Conservation (phyloP, 768 basidiomycete genomes). For the Xerocomellus amylosporus region DNA sequence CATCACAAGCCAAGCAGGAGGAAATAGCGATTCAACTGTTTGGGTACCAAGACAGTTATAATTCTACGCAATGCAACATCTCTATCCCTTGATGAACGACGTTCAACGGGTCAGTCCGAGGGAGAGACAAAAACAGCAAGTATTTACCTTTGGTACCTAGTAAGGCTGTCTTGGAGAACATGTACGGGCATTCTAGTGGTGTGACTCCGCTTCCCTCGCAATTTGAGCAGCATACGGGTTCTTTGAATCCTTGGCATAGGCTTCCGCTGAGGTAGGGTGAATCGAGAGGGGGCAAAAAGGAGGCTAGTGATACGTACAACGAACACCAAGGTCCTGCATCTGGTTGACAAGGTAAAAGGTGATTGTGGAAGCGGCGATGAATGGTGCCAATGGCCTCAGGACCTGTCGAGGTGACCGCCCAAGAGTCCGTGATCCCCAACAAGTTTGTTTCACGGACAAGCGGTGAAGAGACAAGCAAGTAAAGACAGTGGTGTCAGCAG, state of each 20-base stretch:
- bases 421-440: neutral
- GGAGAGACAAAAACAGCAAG: neutral
- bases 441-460: neutral
- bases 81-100: conserved; percentile 8
- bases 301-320: conserved; percentile 51
- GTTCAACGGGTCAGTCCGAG: neutral
- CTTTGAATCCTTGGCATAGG: conserved; percentile 70
- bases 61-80: conserved; percentile 18
- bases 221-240: conserved; percentile 82
- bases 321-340: conserved; percentile 65
- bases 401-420: conserved; percentile 43
- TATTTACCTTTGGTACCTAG: conserved; percentile 9
- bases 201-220: conserved; percentile 57
- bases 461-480: neutral
- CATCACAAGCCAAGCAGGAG: neutral
- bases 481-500: neutral
- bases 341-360: conserved; percentile 66
- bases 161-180: neutral
- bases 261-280: conserved; percentile 45
- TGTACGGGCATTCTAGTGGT: conserved; percentile 29
- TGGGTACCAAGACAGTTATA: conserved; percentile 4
- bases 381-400: conserved; percentile 74
- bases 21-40: conserved; percentile 1
- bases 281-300: neutral
- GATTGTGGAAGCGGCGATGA: conserved; percentile 62